Base-by-base conservation (phyloP, 176 grass and related monocot genomes). In the Areca catechu region DNA sequence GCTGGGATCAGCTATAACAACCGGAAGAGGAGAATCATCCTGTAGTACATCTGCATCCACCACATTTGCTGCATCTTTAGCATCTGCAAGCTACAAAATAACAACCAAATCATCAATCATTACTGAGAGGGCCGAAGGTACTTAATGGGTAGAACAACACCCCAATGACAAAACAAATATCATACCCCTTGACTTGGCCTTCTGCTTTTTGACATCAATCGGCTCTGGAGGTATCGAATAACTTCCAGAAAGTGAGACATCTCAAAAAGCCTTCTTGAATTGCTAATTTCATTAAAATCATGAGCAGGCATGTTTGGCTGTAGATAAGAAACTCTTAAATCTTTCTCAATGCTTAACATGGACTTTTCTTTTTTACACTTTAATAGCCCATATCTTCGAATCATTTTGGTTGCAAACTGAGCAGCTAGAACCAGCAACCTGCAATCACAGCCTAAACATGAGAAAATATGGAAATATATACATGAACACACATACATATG, bases 401-500 rank as follows among this genome's bases (percentile, higher is more conserved):
- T 90, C 78, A 82, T 86, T 88, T 82, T 88, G 10, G 83, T 97
- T 47, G 86, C 86, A 88, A 90, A 97, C 60, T 80, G 68, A 50
- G 89, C 71, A 77, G 92, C 92, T 78, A 97, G 76, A 75, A 67
- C 62, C 78, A 97, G 79, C 65, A 97, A 85, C 83, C 92, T 97
- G 80, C 19, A 79, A 61, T 79, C 68, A 76, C 68, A 73, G 67
- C 70, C 69, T 82, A 76, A 69, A 70, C 56, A 60, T 90, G 68
- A 86, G 57, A 69, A 72, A 79, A 76, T 77, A 76, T 56, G 24
- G 19, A 57, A 57, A 22, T 14, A 57, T 22, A 21, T 57, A 19
- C 19, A 22, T 22, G 24, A 57, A 43, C 10, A 12, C 34, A 43
- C 34, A 12, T 43, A 43, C 9, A 43, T 43, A 43, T 43, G 34